Evolutionary conservation across 73 alveolate species (phyloP).

Genomic region (Tetrahymena borealis): DNA sequence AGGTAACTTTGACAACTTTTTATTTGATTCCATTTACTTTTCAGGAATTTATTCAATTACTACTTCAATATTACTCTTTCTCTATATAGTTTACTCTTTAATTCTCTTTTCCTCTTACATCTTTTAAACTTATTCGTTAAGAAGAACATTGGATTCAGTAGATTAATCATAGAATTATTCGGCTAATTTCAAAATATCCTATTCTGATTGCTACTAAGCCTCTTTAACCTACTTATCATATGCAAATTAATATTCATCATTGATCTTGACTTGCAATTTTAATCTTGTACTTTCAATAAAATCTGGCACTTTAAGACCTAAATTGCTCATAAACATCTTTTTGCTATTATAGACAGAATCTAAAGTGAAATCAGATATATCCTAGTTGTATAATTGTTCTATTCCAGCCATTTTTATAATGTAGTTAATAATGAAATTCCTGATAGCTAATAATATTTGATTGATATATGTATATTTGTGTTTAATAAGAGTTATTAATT

Average conservation of each 20-base stretch:
- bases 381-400: not conserved
- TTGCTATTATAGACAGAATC: conserved; percentile 16
- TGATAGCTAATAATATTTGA: not conserved
- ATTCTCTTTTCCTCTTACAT: conserved; percentile 8
- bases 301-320: conserved; percentile 25
- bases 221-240: conserved; percentile 9
- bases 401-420: not conserved
- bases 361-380: not conserved
- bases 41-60: conserved; percentile 15
- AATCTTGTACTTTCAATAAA: conserved; percentile 25
- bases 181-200: not conserved
- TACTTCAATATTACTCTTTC: conserved; percentile 16
- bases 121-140: not conserved
- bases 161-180: not conserved
- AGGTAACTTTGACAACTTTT: conserved; percentile 31
- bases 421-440: not conserved
- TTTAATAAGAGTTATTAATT: not conserved
- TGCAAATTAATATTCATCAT: conserved; percentile 27
- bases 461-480: not conserved
- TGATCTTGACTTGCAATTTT: conserved; percentile 27
- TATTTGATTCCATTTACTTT: conserved; percentile 3
- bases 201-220: not conserved
- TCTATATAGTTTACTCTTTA: not conserved
- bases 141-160: not conserved
- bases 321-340: conserved; percentile 12